These are phyloP conservation scores for Mucor plumbeus DNA, from an alignment of 371 early-diverging fungal genomes.

Conservation along the genomic window DNA sequence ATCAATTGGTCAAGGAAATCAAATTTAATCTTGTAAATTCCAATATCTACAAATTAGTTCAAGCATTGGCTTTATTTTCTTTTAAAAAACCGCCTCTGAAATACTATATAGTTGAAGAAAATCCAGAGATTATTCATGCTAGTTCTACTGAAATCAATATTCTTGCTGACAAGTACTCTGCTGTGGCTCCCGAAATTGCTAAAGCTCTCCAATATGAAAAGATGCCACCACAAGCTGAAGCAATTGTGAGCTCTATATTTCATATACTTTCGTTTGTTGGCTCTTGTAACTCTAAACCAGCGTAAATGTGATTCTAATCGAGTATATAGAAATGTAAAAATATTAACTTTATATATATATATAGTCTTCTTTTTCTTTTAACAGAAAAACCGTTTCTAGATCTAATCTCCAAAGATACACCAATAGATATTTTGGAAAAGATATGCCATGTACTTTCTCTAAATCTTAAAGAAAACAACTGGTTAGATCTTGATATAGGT, in stretches of 20 bases:
- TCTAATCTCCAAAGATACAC: background rate
- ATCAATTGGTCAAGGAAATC: background rate
- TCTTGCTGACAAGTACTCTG: background rate
- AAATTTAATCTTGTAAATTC: background rate
- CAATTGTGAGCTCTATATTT: background rate
- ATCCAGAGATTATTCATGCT: background rate
- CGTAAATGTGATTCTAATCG: background rate
- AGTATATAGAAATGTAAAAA: background rate
- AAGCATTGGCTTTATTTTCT: background rate
- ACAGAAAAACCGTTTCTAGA: background rate
- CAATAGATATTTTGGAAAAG: background rate
- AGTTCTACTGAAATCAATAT: background rate
- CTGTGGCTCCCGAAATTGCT: background rate
- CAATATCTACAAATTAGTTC: background rate
- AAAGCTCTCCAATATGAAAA: background rate
- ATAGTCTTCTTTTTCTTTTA: background rate
- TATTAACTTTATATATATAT: background rate
- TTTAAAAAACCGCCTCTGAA: background rate
- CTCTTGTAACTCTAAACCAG: background rate
- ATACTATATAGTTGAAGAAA: background rate
- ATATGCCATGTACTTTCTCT: background rate
- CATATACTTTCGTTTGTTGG: background rate
- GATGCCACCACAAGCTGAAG: background rate
- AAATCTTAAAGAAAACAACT: background rate
- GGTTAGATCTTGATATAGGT: background rate